These are phyloP conservation scores for Sarocladium oryzae DNA, from an alignment of 2,329 filamentous ascomycete species.

Conservation along the genomic window DNA sequence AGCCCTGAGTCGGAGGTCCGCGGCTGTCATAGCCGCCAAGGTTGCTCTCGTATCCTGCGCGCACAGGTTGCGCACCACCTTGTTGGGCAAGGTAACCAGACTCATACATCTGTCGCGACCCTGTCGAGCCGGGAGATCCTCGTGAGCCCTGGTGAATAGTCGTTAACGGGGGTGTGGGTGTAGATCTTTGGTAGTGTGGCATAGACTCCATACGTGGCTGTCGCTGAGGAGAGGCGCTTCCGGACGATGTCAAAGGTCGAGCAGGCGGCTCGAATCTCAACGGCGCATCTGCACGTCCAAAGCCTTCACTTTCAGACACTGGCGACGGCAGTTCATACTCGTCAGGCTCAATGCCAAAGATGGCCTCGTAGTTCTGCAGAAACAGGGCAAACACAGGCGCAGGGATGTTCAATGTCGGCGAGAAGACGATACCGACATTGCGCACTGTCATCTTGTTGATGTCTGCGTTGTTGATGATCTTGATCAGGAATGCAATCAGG, in stretches of 20 bases:
- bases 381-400: conserved; percentile 92
- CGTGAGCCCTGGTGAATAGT: not conserved
- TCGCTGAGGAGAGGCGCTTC: conserved; percentile 44
- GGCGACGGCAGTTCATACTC: conserved; percentile 52
- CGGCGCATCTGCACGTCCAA: conserved; percentile 21
- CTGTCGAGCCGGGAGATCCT: conserved; percentile 4
- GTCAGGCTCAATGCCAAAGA: conserved; percentile 70
- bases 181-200: conserved; percentile 24
- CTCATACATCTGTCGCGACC: conserved; percentile 34
- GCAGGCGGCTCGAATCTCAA: conserved; percentile 27
- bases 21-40: conserved; percentile 21
- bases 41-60: conserved; percentile 5
- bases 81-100: conserved; percentile 34
- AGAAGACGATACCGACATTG: conserved; percentile 97
- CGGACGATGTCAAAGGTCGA: conserved; percentile 44
- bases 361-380: conserved; percentile 79
- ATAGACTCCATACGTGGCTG: conserved; percentile 32
- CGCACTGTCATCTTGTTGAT: conserved; percentile 97
- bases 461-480: conserved; percentile 83
- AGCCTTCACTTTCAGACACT: conserved; percentile 28
- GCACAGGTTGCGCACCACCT: not conserved
- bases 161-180: conserved; percentile 40
- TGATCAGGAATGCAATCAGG: conserved; percentile 80
- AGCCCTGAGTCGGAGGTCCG: conserved; percentile 15
- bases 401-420: conserved; percentile 92